Base-by-base conservation (phyloP, 106 monocot species). In the Acorus gramineus region DNA sequence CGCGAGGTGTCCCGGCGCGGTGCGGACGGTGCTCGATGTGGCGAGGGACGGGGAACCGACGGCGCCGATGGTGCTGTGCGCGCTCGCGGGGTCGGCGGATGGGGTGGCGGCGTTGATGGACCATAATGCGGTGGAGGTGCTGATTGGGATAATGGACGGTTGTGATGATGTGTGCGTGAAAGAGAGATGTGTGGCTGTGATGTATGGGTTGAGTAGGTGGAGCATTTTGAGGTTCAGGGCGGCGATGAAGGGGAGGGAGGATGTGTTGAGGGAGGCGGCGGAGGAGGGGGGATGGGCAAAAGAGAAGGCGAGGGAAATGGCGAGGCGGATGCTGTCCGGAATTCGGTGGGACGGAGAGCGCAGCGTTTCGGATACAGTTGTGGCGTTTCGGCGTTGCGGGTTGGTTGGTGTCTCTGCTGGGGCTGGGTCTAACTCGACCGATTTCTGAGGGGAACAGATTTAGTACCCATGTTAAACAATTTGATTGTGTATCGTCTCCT, bases 171-270 rank as follows among this genome's bases (percentile, higher is more conserved):
- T 58, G 11, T 8, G 56, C 54, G 53, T 75, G 66, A 82, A 68
- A 57, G 82, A 82, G 57, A 57, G 75, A 57, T 84, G 86, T 61
- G 54, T 94, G 46, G 69, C 50, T 52, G 73, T 73, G 13, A 14
- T 90, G 77, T 80, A 84, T 54, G 81, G 77, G 56, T 74, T 94
- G 81, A 94, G 94, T 49, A 48, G 59, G 42, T 84, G 84, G 45
- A 77, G 89, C 48, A 1, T 28, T 28, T 14, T 81, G 70, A 71
- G 93, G 76, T 94, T 89, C 28, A 57, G 79, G 8, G 81, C 77
- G 28, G 59, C 89, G 56, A 89, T 89, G 56, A 81, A 66, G 12
- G 80, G 81, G 9, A 69, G 68, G 7, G 81, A 85, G 59, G 73
- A 68, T 53, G 78, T 67, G 63, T 71, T 93, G 48, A 7, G 2